Evolutionary conservation across 768 basidiomycete genomes (phyloP).

Genomic region (Leccinum olivaceopallidum): DNA sequence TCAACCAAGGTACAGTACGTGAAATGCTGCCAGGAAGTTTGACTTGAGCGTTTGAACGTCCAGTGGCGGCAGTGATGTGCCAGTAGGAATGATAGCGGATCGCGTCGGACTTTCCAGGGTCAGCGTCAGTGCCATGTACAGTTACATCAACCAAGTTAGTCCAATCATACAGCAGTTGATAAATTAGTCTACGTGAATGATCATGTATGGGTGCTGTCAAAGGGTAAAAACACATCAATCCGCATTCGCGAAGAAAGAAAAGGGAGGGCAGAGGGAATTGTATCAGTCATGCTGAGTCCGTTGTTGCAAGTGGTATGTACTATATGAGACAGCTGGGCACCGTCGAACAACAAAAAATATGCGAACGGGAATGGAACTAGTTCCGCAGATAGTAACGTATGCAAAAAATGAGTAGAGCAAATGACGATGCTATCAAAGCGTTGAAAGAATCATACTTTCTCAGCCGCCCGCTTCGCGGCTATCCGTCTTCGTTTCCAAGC

Average conservation of each 20-base stretch:
- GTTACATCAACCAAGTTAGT: neutral
- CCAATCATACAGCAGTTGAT: slow-evolving; percentile 12
- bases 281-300: slow-evolving; percentile 14
- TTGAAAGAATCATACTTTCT: slow-evolving; percentile 22
- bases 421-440: slow-evolving; percentile 17
- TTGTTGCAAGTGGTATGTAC: slow-evolving; percentile 5
- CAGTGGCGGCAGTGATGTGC: neutral
- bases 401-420: slow-evolving; percentile 18
- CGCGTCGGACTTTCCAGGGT: neutral
- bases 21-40: neutral
- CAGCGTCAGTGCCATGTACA: neutral
- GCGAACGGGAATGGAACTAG: slow-evolving; percentile 2
- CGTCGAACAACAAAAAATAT: slow-evolving; percentile 5
- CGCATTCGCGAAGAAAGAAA: neutral
- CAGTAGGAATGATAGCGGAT: neutral
- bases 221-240: neutral
- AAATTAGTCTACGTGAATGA: slow-evolving; percentile 23
- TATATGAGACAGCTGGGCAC: neutral
- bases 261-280: neutral
- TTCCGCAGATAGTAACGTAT: slow-evolving; percentile 22
- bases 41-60: neutral
- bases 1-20: neutral
- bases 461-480: slow-evolving; percentile 22
- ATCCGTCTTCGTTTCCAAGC: slow-evolving; percentile 35
- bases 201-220: slow-evolving; percentile 4